Evolutionary conservation across 495 filamentous ascomycete species (phyloP).

Genomic region (Trypethelium eluteriae): DNA sequence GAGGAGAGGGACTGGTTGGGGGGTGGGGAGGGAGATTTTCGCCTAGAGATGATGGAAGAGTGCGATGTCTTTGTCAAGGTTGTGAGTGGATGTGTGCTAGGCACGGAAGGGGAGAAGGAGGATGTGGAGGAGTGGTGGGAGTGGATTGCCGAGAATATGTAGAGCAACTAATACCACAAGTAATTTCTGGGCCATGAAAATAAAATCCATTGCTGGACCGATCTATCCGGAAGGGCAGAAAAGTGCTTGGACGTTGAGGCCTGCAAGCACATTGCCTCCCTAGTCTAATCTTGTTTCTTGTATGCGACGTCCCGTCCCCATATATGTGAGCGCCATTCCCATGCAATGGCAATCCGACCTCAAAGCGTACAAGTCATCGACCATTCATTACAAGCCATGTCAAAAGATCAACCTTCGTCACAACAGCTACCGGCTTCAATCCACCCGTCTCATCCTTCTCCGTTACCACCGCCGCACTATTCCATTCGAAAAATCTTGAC

Average conservation of each 20-base stretch:
- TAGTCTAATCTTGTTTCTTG: background rate
- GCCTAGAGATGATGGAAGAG: conserved; percentile 72
- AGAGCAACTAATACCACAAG: background rate
- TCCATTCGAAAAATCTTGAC: conserved; percentile 94
- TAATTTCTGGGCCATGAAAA: background rate
- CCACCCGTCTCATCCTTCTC: conserved; percentile 50
- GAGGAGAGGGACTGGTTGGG: conserved; percentile 73
- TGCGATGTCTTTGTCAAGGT: conserved; percentile 73
- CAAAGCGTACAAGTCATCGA: background rate
- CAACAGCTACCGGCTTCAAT: conserved; percentile 77
- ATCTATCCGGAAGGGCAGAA: background rate
- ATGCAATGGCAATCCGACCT: conserved; percentile 25
- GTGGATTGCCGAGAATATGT: conserved; percentile 57
- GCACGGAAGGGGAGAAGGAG: conserved; percentile 52
- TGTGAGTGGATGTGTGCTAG: conserved; percentile 60
- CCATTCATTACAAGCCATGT: conserved; percentile 81
- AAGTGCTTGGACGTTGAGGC: background rate
- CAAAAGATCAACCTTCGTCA: conserved; percentile 92
- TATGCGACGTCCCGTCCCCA: background rate
- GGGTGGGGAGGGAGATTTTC: conserved; percentile 65
- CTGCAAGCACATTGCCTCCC: background rate
- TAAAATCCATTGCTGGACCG: background rate
- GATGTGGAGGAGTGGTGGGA: conserved; percentile 75
- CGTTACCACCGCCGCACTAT: conserved; percentile 88
- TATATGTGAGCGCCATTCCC: background rate